Conservation (phyloP, 23 red algal genomes). For the Gracilaria gracilis region DNA sequence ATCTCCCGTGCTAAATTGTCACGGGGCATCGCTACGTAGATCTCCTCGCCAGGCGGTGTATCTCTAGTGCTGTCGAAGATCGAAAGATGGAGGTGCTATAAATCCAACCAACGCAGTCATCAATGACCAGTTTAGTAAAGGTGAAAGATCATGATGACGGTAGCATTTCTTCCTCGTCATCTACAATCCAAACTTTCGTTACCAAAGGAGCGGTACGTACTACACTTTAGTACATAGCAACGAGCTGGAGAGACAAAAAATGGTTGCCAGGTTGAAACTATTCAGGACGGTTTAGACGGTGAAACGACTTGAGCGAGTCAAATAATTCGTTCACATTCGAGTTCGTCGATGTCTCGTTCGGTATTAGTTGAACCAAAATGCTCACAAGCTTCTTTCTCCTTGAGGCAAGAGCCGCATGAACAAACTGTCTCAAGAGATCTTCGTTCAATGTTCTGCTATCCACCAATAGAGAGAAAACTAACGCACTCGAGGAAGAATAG, state of each 20-base stretch:
- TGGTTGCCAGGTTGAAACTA: not conserved
- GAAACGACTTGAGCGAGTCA: not conserved
- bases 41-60: no score
- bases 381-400: not conserved
- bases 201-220: no score
- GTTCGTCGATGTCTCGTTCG: not conserved
- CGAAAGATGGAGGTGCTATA: no score
- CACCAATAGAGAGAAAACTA: not conserved
- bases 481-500: not conserved
- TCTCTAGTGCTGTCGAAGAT: no score
- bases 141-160: no score
- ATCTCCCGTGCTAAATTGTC: no score
- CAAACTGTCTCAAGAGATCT: not conserved
- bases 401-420: not conserved
- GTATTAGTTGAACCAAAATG: conserved; percentile 1
- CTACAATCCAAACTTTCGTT: no score
- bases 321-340: not conserved
- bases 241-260: not conserved
- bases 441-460: not conserved
- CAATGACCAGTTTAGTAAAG: no score
- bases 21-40: no score
- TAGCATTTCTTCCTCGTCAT: no score
- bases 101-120: no score
- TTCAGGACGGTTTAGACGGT: not conserved
- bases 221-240: no score